Evolutionary conservation across 108 stramenopile species (phyloP), one percentile per base, ranked within the genome.

Genomic region (Stephanodiscus minutulus): DNA sequence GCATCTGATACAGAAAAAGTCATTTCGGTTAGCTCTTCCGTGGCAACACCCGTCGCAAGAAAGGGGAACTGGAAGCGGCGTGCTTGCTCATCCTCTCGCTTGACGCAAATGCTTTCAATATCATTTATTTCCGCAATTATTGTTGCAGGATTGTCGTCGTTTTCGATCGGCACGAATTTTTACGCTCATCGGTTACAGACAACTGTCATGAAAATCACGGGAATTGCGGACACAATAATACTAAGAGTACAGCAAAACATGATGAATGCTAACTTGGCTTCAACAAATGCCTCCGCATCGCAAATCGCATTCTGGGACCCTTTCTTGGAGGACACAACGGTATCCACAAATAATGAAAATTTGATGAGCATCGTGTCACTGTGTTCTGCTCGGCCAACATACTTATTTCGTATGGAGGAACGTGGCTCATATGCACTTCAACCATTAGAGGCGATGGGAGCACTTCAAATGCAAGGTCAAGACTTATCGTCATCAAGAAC

Each of bases 201-300:
- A 43, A 62, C 71, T 52, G 61, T 63, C 47, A 20, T 46, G 61
- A 74, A 74, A 74, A 18, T 21, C 18, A 22, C 37, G 33, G 11
- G 33, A n/a, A 36, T 27, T 7, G 48, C 18, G 18, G 31, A 52
- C 15, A 53, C 31, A 20, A 50, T 20, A 2, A 5, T 11, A 18
- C 50, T 52, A n/a, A 8, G 29, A 52, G 35, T 49, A 36, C 47
- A 50, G 53, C 3, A 66, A 22, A 49, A 35, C 50, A 35, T 66
- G 7, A 53, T 66, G 50, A 29, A 53, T 53, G 65, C 47, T 22
- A 29, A 66, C 27, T 15, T 33, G 24, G 65, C 65, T 37, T 20
- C 49, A 53, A 6, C 37, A 54, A 35, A 66, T 1, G 47, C 48
- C 65, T 66, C 49, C 0, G 8, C 48, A 20, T 53, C 49, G 7